A percentile compares a stretch with the other conserved stretches of the same genome.
Evolutionary conservation across 495 filamentous ascomycete species (phyloP).

Genomic region (Penicillium desertorum): DNA sequence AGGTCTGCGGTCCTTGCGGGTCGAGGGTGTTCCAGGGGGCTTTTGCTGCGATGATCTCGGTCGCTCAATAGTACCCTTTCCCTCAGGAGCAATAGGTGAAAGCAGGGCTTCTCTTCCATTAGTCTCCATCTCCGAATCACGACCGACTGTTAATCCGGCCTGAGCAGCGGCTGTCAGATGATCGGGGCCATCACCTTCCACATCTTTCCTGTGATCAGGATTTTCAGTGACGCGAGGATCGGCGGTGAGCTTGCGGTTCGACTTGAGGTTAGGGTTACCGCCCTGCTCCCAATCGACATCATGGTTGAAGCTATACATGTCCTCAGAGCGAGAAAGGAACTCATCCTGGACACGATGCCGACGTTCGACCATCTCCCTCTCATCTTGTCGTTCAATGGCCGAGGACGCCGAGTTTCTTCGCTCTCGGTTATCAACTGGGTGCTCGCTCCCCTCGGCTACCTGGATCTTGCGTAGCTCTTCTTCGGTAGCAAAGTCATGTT

Average conservation of each 20-base stretch:
- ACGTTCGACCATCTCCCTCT: conserved; percentile 55
- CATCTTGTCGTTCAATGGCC: conserved; percentile 45
- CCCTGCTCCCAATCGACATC: conserved; percentile 71
- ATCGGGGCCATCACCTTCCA: conserved; percentile 74
- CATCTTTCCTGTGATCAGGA: conserved; percentile 66
- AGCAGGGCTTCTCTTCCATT: conserved; percentile 66
- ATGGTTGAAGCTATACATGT: conserved; percentile 78
- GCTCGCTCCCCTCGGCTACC: conserved; percentile 35
- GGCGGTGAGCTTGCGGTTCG: conserved; percentile 56
- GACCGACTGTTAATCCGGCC: conserved; percentile 55
- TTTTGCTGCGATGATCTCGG: conserved; percentile 42
- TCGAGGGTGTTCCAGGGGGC: conserved; percentile 19
- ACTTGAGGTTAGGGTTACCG: conserved; percentile 60
- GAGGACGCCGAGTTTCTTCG: conserved; percentile 36
- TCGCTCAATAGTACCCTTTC: conserved; percentile 54
- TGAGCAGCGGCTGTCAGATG: conserved; percentile 59
- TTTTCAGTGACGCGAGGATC: conserved; percentile 67
- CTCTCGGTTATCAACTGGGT: conserved; percentile 26
- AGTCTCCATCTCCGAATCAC: conserved; percentile 64
- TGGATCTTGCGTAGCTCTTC: conserved; percentile 47
- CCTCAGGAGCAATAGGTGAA: conserved; percentile 56
- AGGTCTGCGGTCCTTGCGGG: conserved; percentile 39
- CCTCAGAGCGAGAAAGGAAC: conserved; percentile 58
- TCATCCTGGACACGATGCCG: conserved; percentile 62
- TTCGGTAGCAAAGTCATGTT: conserved; percentile 63